Percentiles rank a stretch among this genome's conserved stretches.
Evolutionary conservation across 805 yeast genomes (phyloP).

Genomic region (Lachancea dasiensis): DNA sequence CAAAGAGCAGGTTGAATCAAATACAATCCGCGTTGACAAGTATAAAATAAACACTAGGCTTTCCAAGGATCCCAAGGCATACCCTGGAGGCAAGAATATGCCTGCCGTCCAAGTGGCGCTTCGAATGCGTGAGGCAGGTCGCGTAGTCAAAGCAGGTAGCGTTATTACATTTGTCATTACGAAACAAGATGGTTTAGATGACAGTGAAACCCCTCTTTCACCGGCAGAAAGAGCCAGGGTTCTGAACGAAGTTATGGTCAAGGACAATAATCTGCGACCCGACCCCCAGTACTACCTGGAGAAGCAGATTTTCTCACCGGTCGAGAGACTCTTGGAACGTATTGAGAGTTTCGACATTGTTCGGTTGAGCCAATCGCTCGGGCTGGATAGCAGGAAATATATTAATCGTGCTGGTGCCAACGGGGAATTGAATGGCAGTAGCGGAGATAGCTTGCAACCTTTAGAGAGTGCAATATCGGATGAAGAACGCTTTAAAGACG

Average conservation of each 20-base stretch:
- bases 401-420: constrained; percentile 34
- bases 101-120: constrained; percentile 92
- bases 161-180: constrained; percentile 86
- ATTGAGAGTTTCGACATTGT: constrained; percentile 82
- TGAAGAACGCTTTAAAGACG: constrained; percentile 69
- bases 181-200: constrained; percentile 35
- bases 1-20: constrained; percentile 48
- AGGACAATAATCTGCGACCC: constrained; percentile 47
- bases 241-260: constrained; percentile 60
- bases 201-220: constrained; percentile 17
- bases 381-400: constrained; percentile 66
- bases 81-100: constrained; percentile 74
- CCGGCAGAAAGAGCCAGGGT: constrained; percentile 83
- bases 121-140: constrained; percentile 74
- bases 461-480: constrained; percentile 78
- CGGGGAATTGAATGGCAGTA: constrained; percentile 20
- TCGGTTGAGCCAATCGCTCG: constrained; percentile 69
- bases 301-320: constrained; percentile 85
- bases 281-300: constrained; percentile 78
- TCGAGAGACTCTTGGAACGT: constrained; percentile 77
- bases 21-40: constrained; percentile 59
- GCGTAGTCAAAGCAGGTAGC: constrained; percentile 79
- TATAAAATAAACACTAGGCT: constrained; percentile 79
- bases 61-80: constrained; percentile 81
- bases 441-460: constrained; percentile 51